Conservation (phyloP, 163 green algal species). For the Chlamydomonas reinhardtii region DNA sequence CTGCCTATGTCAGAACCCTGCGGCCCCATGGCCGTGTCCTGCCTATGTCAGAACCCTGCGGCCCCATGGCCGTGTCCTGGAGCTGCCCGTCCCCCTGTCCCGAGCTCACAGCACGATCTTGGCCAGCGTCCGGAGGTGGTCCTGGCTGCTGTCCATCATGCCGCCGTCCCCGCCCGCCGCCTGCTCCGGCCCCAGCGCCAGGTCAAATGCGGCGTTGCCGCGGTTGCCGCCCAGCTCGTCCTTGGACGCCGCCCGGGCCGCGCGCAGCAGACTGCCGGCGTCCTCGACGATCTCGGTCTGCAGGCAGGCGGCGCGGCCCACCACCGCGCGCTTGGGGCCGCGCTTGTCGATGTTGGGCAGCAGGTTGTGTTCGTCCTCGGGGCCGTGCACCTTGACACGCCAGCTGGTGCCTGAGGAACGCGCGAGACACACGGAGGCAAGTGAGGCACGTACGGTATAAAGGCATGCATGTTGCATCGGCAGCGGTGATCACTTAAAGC, state of each 20-base stretch:
- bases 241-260: neutral
- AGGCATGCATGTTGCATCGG: no score
- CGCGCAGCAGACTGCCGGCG: neutral
- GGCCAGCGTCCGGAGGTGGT: neutral
- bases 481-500: no score
- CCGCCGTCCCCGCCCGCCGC: neutral
- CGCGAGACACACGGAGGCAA: neutral
- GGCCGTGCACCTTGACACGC: conserved; percentile 37
- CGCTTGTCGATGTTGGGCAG: conserved; percentile 7
- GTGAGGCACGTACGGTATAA: no score
- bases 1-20: no score
- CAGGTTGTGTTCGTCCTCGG: neutral
- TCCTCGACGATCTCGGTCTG: conserved; percentile 31
- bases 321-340: neutral
- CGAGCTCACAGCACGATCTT: conserved; percentile 13
- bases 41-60: no score
- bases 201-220: no score
- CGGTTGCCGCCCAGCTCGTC: no score
- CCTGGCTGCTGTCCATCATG: no score
- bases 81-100: no score
- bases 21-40: no score
- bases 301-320: conserved; percentile 23
- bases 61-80: no score
- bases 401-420: conserved; percentile 5
- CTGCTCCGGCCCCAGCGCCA: neutral